Conservation (phyloP, 441 rosid genomes). For the Adansonia gregorii region DNA sequence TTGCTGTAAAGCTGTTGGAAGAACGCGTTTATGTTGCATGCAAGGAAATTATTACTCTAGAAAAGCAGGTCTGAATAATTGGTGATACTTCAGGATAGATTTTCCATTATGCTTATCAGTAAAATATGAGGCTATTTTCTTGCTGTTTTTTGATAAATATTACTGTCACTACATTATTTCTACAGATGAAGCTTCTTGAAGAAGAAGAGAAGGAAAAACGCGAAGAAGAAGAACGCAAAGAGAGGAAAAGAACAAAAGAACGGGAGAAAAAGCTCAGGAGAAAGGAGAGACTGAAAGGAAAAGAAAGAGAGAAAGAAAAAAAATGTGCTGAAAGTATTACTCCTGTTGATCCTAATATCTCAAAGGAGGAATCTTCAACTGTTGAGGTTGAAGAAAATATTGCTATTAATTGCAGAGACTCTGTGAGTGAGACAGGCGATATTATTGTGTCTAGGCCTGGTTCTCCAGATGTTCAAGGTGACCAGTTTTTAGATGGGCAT, state of each 20-base stretch:
- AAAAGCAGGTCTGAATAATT: slow-evolving; percentile 71
- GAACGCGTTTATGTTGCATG: slow-evolving; percentile 95
- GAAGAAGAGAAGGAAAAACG: slow-evolving; percentile 98
- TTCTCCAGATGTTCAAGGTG: slow-evolving; percentile 24
- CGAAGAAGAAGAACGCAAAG: slow-evolving; percentile 92
- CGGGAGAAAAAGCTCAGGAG: slow-evolving; percentile 84
- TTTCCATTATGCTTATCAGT: slow-evolving; percentile 20
- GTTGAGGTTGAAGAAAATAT: slow-evolving; percentile 54
- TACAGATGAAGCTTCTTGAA: slow-evolving; percentile 86
- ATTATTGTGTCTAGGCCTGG: slow-evolving; percentile 47
- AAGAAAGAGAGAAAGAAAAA: slow-evolving; percentile 71
- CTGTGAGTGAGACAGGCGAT: slow-evolving; percentile 51
- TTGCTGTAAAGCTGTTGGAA: slow-evolving; percentile 79
- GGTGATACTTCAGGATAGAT: slow-evolving; percentile 26
- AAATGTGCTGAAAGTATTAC: slow-evolving; percentile 41
- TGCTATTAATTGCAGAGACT: slow-evolving; percentile 47
- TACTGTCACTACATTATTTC: slow-evolving; percentile 28
- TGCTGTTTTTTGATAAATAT: slow-evolving; percentile 17
- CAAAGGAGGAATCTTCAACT: slow-evolving; percentile 53
- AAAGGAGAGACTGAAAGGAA: slow-evolving; percentile 83
- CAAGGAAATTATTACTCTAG: slow-evolving; percentile 90
- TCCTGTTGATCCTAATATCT: slow-evolving; percentile 38
- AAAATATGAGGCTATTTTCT: slow-evolving; percentile 12
- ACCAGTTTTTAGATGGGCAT: slow-evolving; percentile 17
- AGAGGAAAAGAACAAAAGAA: slow-evolving; percentile 80